Evolutionary conservation across 176 grass and related monocot species (phyloP), one percentile per base, ranked within the genome.

Genomic region (Aegilops bicornis): DNA sequence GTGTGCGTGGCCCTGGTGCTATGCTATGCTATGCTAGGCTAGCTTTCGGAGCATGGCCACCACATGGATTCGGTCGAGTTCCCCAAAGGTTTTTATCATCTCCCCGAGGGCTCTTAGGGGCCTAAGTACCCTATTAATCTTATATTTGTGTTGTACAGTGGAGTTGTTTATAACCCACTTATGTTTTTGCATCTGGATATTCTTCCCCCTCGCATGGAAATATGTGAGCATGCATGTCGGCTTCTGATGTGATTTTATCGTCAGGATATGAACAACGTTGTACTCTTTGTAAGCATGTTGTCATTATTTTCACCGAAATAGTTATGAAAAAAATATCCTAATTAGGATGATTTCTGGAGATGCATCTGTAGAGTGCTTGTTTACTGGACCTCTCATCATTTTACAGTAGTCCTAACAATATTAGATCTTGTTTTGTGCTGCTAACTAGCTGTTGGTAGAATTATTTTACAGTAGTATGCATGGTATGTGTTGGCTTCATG

Each of bases 181-280:
- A 64, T 47, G 40, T 10, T 58, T 64, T 64, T 76, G 45, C 24
- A 70, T 62, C 24, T 82, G 33, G 62, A 20, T 27, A 17, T n/a
- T 77, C 4, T 47, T 4, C 31, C 14, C 82, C 58, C 20, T 22
- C 45, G 43, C 50, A 80, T 47, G 48, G 22, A 61, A 73, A 64
- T 20, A 73, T 88, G 65, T 78, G 74, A 84, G 64, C 80, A 56
- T 83, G 66, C 27, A 66, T 87, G 84, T 56, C 8, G 73, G 71
- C 31, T 59, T 59, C 19, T 11, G 11, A 76, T 79, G 73, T 73
- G 69, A 50, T 89, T 67, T 69, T 43, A 25, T 59, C 17, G 9
- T 17, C 2, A 20, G 17, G 54, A 22, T n/a, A 16, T 72, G 9
- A 59, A 59, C 30, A 7, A 56, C 64, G 1, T 54, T 79, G 59